Evolutionary conservation across 306 rosid species (phyloP), one percentile per base, ranked within the genome.

Genomic region (Cicer judaicum): DNA sequence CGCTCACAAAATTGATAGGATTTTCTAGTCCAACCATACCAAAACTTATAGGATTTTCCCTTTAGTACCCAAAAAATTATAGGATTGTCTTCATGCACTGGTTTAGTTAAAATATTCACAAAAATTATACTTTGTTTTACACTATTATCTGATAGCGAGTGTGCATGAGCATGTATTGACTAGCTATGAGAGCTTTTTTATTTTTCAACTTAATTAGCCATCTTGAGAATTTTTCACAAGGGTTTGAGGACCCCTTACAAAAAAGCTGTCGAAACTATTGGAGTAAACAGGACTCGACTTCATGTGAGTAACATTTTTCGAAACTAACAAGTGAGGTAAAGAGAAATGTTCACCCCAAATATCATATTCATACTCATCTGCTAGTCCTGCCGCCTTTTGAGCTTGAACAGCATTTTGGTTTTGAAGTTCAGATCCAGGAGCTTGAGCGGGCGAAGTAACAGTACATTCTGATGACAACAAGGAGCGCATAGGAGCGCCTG

Each of bases 271-370:
- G 57, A 91, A 90, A 65, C 84, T 84, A 56, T 73, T 86, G 44
- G 19, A 10, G 38, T 61, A 79, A 88, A 63, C 74, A 66, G 82
- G 71, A 76, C 85, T 79, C 49, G 85, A 86, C 84, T 81, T 79
- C 86, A 86, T 65, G 52, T 86, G 78, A 57, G 86, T 73, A 14
- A 82, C 86, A 85, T 84, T 81, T 64, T 82, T 86, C 56, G 79
- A 81, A 83, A 78, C 83, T 74, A 77, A 63, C 79, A 90, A 82
- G 85, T 89, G 90, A 77, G 90, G 88, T 68, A 93, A 87, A 65
- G 96, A 85, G 18, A 93, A 90, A 85, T 91, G 97, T 46, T 79
- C 96, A 55, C 95, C 97, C 99, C 99, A 94, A 48, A 94, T 94
- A 86, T 94, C 99, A 86, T 94, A 92, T 62, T 84, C 74, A 84